Conservation (phyloP, 441 rosid genomes). For the Arabidopsis hybrid region DNA sequence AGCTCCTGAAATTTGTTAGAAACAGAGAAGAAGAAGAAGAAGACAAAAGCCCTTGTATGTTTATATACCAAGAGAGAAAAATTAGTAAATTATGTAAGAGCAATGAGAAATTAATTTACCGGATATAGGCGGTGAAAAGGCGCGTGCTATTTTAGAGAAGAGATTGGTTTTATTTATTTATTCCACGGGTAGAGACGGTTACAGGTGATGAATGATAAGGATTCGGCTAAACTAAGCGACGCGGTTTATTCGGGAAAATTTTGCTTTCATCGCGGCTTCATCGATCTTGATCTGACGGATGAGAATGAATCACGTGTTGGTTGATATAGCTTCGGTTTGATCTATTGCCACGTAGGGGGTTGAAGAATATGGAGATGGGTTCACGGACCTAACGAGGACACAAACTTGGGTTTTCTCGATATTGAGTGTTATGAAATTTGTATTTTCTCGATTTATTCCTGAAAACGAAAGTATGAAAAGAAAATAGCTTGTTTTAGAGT, state of each 20-base stretch:
- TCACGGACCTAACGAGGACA: not conserved
- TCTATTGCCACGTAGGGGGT: not conserved
- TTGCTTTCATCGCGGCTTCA: not conserved
- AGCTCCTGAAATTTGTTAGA: conserved; percentile 40
- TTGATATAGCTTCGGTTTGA: not conserved
- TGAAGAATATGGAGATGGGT: not conserved
- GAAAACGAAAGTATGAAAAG: not conserved
- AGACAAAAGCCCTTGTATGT: conserved; percentile 3
- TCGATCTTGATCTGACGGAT: conserved; percentile 2
- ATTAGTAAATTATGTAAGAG: conserved; percentile 4
- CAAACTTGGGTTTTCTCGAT: not conserved
- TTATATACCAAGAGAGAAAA: conserved; percentile 19
- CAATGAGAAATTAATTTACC: conserved; percentile 11
- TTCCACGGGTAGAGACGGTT: conserved; percentile 30
- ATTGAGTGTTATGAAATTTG: too few relatives aligned
- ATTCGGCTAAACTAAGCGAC: conserved; percentile 24
- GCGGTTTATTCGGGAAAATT: conserved; percentile 18
- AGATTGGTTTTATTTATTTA: not conserved
- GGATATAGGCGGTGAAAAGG: conserved; percentile 38
- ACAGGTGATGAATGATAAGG: conserved; percentile 6
- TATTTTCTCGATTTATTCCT: too few relatives aligned
- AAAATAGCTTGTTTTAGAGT: not conserved
- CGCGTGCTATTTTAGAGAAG: conserved; percentile 20
- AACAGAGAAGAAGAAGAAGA: conserved; percentile 14
- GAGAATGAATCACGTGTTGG: conserved; percentile 8